Conservation (phyloP, 495 filamentous ascomycete species). For the Hamigera avellanea region DNA sequence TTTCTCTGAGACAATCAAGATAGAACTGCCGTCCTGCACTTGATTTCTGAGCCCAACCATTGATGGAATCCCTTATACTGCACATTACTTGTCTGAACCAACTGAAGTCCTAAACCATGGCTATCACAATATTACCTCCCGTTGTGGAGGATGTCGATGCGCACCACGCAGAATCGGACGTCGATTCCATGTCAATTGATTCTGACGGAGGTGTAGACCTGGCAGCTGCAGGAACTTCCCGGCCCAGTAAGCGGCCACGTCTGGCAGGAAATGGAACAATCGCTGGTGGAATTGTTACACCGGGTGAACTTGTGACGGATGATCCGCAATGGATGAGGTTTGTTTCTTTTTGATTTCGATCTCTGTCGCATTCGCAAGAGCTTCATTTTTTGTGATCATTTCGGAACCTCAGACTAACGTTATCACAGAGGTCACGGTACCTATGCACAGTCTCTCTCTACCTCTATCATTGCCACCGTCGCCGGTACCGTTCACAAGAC, state of each 20-base stretch:
- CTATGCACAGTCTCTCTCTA: conserved; percentile 45
- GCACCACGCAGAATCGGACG: conserved; percentile 19
- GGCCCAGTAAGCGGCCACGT: conserved; percentile 28
- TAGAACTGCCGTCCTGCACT: no score
- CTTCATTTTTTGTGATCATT: conserved; percentile 1
- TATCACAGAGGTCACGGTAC: conserved; percentile 68
- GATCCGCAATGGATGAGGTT: conserved; percentile 97
- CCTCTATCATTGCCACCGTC: conserved; percentile 71
- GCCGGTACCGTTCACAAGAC: conserved; percentile 80
- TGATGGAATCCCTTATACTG: no score
- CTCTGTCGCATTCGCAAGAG: not conserved
- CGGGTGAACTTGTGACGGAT: conserved; percentile 76
- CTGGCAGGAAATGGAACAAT: conserved; percentile 16
- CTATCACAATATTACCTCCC: conserved; percentile 69
- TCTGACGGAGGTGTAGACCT: conserved; percentile 54
- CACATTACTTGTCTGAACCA: no score
- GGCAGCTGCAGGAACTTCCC: conserved; percentile 19
- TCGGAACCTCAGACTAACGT: no score
- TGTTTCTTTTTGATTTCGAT: conserved; percentile 10
- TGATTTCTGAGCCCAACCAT: no score
- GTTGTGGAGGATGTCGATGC: conserved; percentile 27
- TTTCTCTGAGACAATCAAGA: no score
- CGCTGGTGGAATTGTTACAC: conserved; percentile 58
- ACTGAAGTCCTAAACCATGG: conserved; percentile 49
- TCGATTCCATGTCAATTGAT: conserved; percentile 38